These are phyloP conservation scores for Alternaria conjuncta DNA, from an alignment of 2,329 filamentous ascomycete genomes.

Conservation along the genomic window DNA sequence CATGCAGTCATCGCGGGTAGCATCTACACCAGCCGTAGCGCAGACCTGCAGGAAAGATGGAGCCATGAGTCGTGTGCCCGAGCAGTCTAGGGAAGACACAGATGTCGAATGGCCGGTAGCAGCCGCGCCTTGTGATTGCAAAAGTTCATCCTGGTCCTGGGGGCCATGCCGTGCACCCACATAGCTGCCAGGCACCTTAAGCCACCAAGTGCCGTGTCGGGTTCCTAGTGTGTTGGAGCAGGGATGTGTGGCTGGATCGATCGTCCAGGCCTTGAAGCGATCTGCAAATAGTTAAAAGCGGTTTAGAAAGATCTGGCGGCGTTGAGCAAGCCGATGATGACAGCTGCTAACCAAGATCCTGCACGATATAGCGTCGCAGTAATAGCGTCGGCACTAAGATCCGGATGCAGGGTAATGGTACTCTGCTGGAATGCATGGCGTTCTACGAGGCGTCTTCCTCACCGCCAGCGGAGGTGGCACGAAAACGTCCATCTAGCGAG, in stretches of 20 bases:
- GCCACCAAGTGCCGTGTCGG: slow-evolving; percentile 27
- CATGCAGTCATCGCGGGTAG: slow-evolving; percentile 34
- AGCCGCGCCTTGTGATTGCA: slow-evolving; percentile 32
- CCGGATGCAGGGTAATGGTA: slow-evolving; percentile 36
- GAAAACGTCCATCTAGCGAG: slow-evolving; percentile 19
- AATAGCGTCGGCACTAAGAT: slow-evolving; percentile 35
- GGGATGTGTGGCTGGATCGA: slow-evolving; percentile 31
- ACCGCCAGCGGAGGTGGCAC: slow-evolving; percentile 21
- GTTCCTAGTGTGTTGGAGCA: slow-evolving; percentile 19
- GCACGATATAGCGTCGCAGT: slow-evolving; percentile 36
- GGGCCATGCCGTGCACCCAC: slow-evolving; percentile 25
- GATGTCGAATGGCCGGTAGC: slow-evolving; percentile 31
- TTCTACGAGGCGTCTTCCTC: slow-evolving; percentile 15
- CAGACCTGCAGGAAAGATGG: slow-evolving; percentile 15
- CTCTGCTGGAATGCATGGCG: slow-evolving; percentile 17
- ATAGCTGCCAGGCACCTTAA: slow-evolving; percentile 29
- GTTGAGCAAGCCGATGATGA: slow-evolving; percentile 32
- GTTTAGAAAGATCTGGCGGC: slow-evolving; percentile 39
- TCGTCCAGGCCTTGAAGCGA: slow-evolving; percentile 35
- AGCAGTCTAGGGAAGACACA: slow-evolving; percentile 34
- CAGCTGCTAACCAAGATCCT: slow-evolving; percentile 39
- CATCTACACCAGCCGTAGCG: slow-evolving; percentile 23
- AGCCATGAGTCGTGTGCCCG: slow-evolving; percentile 36
- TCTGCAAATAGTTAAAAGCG: slow-evolving; percentile 30
- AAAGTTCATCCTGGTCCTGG: slow-evolving; percentile 27